Percentiles rank a stretch among this genome's conserved stretches.
Evolutionary conservation across 192 early-diverging fungal species (phyloP).

Genomic region (Coemansia sp.): DNA sequence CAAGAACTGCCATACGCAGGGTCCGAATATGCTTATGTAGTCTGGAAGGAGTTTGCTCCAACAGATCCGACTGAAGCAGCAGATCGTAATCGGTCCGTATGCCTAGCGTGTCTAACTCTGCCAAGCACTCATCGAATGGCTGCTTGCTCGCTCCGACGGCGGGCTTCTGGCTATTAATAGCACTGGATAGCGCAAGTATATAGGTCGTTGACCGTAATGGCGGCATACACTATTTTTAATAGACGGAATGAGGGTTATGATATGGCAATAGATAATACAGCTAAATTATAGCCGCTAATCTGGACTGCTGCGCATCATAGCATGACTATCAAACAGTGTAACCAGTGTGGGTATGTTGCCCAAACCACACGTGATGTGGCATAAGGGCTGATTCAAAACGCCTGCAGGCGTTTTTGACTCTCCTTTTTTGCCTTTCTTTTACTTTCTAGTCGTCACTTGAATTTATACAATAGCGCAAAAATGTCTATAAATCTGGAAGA

Average conservation of each 20-base stretch:
- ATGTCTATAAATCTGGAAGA: constrained; percentile 53
- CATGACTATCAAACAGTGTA: neutral
- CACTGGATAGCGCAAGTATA: constrained; percentile 12
- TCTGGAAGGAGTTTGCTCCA: constrained; percentile 20
- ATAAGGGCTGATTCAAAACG: neutral
- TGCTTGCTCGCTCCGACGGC: no score
- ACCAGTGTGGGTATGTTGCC: neutral
- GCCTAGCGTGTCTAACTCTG: constrained; percentile 30
- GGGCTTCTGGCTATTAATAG: neutral
- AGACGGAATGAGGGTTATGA: neutral
- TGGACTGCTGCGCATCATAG: neutral
- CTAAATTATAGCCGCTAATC: no score
- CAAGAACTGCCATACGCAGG: constrained; percentile 37
- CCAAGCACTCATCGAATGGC: constrained; percentile 18
- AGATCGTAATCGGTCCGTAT: constrained; percentile 46
- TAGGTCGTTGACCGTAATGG: constrained; percentile 27
- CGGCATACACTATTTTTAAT: constrained; percentile 22
- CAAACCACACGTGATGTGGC: neutral
- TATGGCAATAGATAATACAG: neutral
- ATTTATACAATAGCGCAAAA: constrained; percentile 3
- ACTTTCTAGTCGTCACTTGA: neutral
- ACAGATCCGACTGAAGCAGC: constrained; percentile 34
- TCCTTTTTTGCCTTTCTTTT: constrained; percentile 5
- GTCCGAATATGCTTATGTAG: constrained; percentile 31
- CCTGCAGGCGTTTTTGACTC: neutral